phyloP scores from a whole-genome alignment of 2,329 filamentous ascomycete genomes.

The Mycosphaerelloides madeirae region DNA sequence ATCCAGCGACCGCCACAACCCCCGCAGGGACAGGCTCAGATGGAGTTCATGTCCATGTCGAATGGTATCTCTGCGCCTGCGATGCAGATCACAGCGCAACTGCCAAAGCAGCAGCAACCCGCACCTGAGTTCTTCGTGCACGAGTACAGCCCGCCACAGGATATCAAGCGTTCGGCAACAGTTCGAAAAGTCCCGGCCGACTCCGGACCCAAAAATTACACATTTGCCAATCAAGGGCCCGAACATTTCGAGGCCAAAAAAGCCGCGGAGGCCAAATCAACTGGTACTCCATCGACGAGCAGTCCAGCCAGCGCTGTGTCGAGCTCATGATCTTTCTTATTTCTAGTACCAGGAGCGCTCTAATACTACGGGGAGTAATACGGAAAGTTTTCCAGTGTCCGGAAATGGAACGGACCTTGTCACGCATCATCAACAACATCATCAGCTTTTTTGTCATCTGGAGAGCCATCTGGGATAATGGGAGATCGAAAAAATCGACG shows the following conservation, averaged over 20 bases:
- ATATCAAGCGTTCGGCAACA: conserved; percentile 31
- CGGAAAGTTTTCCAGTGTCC: too few relatives aligned
- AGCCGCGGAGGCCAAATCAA: conserved; percentile 4
- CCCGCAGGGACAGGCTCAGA: conserved; percentile 11
- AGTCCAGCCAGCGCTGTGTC: conserved; percentile 18
- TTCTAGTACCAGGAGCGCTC: too few relatives aligned
- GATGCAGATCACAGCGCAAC: conserved; percentile 26
- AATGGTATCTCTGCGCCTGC: conserved; percentile 9
- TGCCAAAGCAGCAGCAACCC: conserved; percentile 25
- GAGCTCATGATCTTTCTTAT: conserved; percentile 8
- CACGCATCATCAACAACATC: not conserved
- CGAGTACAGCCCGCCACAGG: conserved; percentile 44
- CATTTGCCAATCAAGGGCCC: conserved; percentile 46
- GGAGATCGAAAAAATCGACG: too few relatives aligned
- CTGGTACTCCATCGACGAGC: conserved; percentile 12
- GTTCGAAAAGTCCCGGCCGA: conserved; percentile 31
- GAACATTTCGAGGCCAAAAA: conserved; percentile 37
- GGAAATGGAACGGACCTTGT: too few relatives aligned
- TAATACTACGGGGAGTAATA: too few relatives aligned
- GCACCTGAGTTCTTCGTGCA: conserved; percentile 40
- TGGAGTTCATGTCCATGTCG: conserved; percentile 19
- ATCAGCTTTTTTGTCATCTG: not conserved
- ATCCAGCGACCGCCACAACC: conserved; percentile 11
- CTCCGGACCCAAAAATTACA: conserved; percentile 40
- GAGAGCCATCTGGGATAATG: too few relatives aligned